These are phyloP conservation scores for Plasmodium adleri DNA, from an alignment of 169 alveolate genomes.

Conservation along the genomic window DNA sequence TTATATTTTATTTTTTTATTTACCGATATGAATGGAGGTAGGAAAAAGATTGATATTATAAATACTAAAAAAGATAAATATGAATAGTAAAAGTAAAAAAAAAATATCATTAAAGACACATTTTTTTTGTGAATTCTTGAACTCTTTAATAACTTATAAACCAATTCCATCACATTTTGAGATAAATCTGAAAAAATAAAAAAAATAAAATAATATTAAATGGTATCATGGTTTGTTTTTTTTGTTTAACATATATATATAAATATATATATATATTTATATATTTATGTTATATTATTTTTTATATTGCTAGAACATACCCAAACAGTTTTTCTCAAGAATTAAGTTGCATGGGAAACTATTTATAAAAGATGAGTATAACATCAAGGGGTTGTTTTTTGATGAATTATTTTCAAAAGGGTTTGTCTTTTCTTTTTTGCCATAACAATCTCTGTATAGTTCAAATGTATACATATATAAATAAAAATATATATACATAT, in stretches of 20 bases:
- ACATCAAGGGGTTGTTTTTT: slow-evolving; percentile 26
- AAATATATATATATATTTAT: background rate
- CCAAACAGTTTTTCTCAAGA: slow-evolving; percentile 31
- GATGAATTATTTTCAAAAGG: slow-evolving; percentile 41
- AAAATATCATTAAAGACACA: slow-evolving; percentile 40
- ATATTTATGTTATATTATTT: background rate
- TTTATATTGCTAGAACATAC: slow-evolving; percentile 1
- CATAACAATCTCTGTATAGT: slow-evolving; percentile 28
- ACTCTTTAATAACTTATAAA: slow-evolving; percentile 50
- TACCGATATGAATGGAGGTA: slow-evolving; percentile 72
- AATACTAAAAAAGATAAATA: slow-evolving; percentile 42
- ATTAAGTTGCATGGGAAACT: slow-evolving; percentile 48
- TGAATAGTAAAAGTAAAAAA: slow-evolving; percentile 53
- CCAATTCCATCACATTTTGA: slow-evolving; percentile 52
- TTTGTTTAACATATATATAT: background rate
- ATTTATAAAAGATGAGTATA: slow-evolving; percentile 54
- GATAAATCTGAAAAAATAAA: slow-evolving; percentile 21
- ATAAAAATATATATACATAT: too few species aligned
- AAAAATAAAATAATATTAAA: background rate
- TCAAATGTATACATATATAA: too few species aligned
- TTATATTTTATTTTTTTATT: background rate
- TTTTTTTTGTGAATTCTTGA: slow-evolving; percentile 64
- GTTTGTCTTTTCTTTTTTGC: slow-evolving; percentile 41
- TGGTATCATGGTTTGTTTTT: background rate
- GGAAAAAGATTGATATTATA: slow-evolving; percentile 14